Conservation (phyloP, 345 rosid genomes). For the Brassica carinata region DNA sequence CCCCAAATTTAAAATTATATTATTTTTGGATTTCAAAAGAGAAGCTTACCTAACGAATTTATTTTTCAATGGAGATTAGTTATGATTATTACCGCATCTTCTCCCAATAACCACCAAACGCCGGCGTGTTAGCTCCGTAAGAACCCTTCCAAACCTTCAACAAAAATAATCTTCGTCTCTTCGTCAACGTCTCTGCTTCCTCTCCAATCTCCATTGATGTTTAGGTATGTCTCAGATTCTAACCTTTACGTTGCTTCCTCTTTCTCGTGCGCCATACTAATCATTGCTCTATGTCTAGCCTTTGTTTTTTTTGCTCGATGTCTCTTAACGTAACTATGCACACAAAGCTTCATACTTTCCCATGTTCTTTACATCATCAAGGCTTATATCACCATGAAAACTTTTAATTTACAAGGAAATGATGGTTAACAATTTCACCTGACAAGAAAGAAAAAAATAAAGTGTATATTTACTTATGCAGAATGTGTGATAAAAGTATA, state of each 20-base stretch:
- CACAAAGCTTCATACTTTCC: constrained; percentile 19
- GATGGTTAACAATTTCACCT: constrained; percentile 35
- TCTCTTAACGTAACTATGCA: constrained; percentile 22
- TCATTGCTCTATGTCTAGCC: not conserved
- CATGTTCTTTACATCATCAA: constrained; percentile 26
- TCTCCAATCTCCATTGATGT: constrained; percentile 21
- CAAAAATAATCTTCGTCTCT: not conserved
- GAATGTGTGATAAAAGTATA: constrained; percentile 12
- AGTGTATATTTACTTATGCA: constrained; percentile 37
- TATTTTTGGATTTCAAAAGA: too few relatives aligned
- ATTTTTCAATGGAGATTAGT: not conserved
- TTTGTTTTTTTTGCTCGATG: not conserved
- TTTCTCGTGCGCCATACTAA: not conserved
- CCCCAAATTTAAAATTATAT: too few relatives aligned
- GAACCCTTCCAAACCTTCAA: not conserved
- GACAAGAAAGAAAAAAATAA: constrained; percentile 23
- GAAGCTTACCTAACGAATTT: not conserved
- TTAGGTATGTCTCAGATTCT: constrained; percentile 20
- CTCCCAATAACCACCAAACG: not conserved
- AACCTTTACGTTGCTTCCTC: not conserved
- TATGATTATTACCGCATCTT: not conserved
- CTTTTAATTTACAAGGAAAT: constrained; percentile 36
- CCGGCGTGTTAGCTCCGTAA: not conserved
- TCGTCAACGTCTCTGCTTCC: constrained; percentile 7
- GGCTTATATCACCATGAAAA: constrained; percentile 34